These are phyloP conservation scores for Rhododendron ferrugineum DNA, from an alignment of 148 eudicot species.

Conservation along the genomic window DNA sequence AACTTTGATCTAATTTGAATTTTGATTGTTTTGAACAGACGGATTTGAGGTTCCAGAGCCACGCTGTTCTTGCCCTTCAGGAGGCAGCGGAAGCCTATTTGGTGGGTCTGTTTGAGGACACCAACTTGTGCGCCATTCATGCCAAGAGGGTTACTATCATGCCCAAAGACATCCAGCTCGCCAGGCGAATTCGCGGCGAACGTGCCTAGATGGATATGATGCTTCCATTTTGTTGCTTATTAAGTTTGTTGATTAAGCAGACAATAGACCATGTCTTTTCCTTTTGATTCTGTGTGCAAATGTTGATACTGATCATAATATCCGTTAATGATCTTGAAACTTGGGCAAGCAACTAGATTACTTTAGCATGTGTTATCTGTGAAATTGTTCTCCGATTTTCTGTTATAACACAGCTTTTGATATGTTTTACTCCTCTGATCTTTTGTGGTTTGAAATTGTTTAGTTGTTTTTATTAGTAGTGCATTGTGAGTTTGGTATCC, in stretches of 20 bases:
- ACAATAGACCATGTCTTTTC: background rate
- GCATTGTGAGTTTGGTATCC: background rate
- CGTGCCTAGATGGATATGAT: slow-evolving; percentile 24
- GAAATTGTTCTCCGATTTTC: background rate
- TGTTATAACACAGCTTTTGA: background rate
- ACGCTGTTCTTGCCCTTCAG: slow-evolving; percentile 39
- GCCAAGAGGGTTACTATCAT: slow-evolving; percentile 47
- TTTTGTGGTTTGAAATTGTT: background rate
- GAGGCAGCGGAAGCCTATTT: slow-evolving; percentile 41
- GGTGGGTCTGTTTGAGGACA: slow-evolving; percentile 38
- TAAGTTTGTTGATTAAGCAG: background rate
- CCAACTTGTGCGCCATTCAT: slow-evolving; percentile 27
- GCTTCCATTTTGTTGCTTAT: background rate
- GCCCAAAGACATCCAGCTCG: slow-evolving; percentile 43
- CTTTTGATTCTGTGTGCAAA: background rate
- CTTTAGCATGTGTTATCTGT: background rate
- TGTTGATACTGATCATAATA: background rate
- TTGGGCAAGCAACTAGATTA: background rate
- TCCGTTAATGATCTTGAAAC: background rate
- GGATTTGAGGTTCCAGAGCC: slow-evolving; percentile 50
- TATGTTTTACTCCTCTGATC: background rate
- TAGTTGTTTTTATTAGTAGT: background rate
- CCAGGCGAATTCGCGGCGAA: slow-evolving; percentile 43
- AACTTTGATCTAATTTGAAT: background rate
- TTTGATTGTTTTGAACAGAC: slow-evolving; percentile 17